These are phyloP conservation scores for Amniculicola lignicola DNA, from an alignment of 495 filamentous ascomycete genomes.

Conservation along the genomic window DNA sequence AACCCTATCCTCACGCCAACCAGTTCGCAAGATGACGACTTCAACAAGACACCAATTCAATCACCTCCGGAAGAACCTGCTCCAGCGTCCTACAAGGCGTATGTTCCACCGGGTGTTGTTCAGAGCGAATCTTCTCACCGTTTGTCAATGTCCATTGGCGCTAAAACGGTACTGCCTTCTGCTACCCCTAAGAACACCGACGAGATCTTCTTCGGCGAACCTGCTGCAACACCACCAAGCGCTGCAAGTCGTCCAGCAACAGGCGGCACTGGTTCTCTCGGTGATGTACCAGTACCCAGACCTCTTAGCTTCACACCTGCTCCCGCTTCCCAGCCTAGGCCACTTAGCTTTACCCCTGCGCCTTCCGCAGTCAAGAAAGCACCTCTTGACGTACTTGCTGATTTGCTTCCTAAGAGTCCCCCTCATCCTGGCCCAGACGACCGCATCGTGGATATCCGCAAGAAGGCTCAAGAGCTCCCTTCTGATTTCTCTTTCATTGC, in stretches of 20 bases:
- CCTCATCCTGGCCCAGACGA: not conserved
- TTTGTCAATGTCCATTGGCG: conserved; percentile 20
- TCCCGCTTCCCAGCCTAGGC: not conserved
- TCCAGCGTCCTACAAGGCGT: conserved; percentile 22
- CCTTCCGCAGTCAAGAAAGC: not conserved
- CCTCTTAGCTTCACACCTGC: conserved; percentile 7
- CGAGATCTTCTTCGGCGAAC: conserved; percentile 28
- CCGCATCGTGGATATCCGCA: conserved; percentile 14
- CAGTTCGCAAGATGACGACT: conserved; percentile 25
- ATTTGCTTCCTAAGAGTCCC: conserved; percentile 14
- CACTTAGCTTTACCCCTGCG: not conserved
- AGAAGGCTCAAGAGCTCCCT: not conserved
- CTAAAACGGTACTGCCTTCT: not conserved
- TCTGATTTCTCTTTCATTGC: conserved; percentile 51
- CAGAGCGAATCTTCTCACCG: conserved; percentile 2
- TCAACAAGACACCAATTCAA: conserved; percentile 29
- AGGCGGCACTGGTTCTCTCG: conserved; percentile 2
- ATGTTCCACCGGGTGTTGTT: conserved; percentile 7
- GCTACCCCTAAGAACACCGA: conserved; percentile 15
- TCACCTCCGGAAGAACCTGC: conserved; percentile 20
- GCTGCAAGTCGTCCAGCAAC: conserved; percentile 13
- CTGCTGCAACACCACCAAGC: not conserved
- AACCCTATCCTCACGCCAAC: conserved; percentile 24
- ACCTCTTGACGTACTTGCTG: conserved; percentile 1
- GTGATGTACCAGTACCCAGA: conserved; percentile 13